phyloP scores from a whole-genome alignment of 148 eudicot species.

The Amaranthus hypochondriacus region DNA sequence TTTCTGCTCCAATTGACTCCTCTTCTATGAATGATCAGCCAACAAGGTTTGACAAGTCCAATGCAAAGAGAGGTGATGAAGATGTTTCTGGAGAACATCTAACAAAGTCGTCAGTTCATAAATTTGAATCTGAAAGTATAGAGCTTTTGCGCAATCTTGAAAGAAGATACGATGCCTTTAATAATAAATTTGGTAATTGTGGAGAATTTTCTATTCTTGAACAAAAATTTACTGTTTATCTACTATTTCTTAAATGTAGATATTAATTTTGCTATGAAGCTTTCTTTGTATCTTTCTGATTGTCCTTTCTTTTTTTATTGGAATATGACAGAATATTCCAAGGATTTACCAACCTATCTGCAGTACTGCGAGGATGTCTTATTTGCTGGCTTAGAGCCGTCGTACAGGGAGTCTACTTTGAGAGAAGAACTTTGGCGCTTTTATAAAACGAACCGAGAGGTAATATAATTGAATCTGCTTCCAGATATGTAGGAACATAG shows the following conservation, averaged over 20 bases:
- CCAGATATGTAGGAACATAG: background rate
- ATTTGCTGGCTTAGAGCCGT: slow-evolving; percentile 58
- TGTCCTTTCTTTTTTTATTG: slow-evolving; percentile 3
- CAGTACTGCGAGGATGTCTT: slow-evolving; percentile 69
- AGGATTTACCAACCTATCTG: slow-evolving; percentile 63
- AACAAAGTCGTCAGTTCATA: slow-evolving; percentile 21
- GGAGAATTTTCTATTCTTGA: background rate
- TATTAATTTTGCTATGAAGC: background rate
- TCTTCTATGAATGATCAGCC: slow-evolving; percentile 20
- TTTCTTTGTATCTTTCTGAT: background rate
- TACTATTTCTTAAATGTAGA: background rate
- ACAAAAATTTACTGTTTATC: background rate
- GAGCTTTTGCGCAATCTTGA: slow-evolving; percentile 58
- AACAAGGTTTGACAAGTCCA: slow-evolving; percentile 12
- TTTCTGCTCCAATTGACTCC: slow-evolving; percentile 32
- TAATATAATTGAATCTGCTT: slow-evolving; percentile 20
- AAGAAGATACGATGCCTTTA: slow-evolving; percentile 38
- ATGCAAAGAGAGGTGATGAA: slow-evolving; percentile 17
- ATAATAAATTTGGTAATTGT: slow-evolving; percentile 47
- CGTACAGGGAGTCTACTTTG: slow-evolving; percentile 42
- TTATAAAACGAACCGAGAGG: slow-evolving; percentile 52
- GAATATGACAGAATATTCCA: slow-evolving; percentile 43
- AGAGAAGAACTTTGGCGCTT: slow-evolving; percentile 54
- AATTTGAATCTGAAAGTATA: slow-evolving; percentile 40
- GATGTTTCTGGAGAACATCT: slow-evolving; percentile 22